These are phyloP conservation scores for Cynanchum wilfordii DNA, from an alignment of 257 asterid genomes.

Conservation along the genomic window DNA sequence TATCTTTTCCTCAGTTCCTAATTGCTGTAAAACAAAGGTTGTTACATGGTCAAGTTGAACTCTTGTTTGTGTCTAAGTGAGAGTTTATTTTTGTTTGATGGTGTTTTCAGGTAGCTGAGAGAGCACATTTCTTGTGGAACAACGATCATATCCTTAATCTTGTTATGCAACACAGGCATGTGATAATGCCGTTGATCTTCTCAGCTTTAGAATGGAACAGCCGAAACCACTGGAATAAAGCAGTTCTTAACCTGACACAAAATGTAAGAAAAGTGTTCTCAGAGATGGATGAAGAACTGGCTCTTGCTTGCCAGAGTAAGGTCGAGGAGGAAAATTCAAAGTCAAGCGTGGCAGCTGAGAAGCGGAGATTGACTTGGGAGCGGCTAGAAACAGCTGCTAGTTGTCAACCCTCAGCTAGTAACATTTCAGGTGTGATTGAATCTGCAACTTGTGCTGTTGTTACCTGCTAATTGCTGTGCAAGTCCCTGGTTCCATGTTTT, in stretches of 20 bases:
- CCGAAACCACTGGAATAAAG: slow-evolving; percentile 39
- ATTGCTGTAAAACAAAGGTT: background rate
- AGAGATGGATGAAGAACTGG: slow-evolving; percentile 46
- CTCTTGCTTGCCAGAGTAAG: slow-evolving; percentile 36
- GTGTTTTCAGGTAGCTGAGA: slow-evolving; percentile 37
- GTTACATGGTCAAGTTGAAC: background rate
- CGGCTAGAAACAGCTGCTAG: slow-evolving; percentile 33
- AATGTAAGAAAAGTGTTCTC: slow-evolving; percentile 33
- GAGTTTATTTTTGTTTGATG: background rate
- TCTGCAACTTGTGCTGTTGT: slow-evolving; percentile 27
- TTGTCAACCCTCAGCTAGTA: slow-evolving; percentile 25
- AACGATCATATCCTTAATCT: slow-evolving; percentile 39
- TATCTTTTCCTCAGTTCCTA: slow-evolving; percentile 6
- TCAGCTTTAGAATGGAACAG: slow-evolving; percentile 40
- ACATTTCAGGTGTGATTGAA: slow-evolving; percentile 26
- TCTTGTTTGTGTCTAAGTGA: background rate
- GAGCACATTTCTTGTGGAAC: slow-evolving; percentile 44
- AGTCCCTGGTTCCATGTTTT: slow-evolving; percentile 14
- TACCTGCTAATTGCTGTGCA: slow-evolving; percentile 20
- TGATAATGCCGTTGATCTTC: slow-evolving; percentile 38
- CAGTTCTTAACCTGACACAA: slow-evolving; percentile 39
- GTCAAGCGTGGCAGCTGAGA: slow-evolving; percentile 32
- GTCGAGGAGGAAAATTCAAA: slow-evolving; percentile 35
- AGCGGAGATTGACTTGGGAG: slow-evolving; percentile 40
- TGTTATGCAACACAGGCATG: slow-evolving; percentile 28